Conservation (phyloP, 1,139 yeast species). For the Saccharomyces hybrid region DNA sequence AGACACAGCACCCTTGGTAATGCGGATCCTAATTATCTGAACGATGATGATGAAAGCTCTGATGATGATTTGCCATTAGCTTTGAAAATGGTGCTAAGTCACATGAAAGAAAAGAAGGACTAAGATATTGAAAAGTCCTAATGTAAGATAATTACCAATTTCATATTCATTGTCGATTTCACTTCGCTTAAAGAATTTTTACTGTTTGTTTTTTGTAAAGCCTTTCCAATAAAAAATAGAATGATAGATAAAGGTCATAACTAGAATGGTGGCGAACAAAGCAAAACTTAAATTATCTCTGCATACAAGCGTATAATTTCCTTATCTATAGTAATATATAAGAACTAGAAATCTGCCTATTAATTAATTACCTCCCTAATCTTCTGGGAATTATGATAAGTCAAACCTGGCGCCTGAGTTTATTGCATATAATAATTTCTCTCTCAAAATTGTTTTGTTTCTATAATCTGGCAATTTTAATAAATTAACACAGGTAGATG, state of each 20-base stretch:
- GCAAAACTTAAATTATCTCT: neutral
- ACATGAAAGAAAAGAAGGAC: slow-evolving; percentile 11
- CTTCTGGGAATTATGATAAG: slow-evolving; percentile 40
- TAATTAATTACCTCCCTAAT: neutral
- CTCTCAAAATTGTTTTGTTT: slow-evolving; percentile 48
- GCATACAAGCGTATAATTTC: neutral
- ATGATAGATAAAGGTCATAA: neutral
- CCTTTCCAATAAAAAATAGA: neutral
- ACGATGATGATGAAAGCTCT: slow-evolving; percentile 36
- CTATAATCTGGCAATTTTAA: slow-evolving; percentile 78
- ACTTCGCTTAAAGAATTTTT: no score
- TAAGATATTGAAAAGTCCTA: no score
- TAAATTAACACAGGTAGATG: slow-evolving; percentile 87
- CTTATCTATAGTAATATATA: neutral
- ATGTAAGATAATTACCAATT: neutral
- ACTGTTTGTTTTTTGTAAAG: neutral
- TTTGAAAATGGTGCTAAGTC: slow-evolving; percentile 32
- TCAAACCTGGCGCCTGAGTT: slow-evolving; percentile 83
- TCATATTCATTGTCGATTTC: neutral
- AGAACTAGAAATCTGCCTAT: neutral
- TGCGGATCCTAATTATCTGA: slow-evolving; percentile 14
- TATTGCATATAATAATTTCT: slow-evolving; percentile 69
- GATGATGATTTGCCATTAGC: slow-evolving; percentile 35
- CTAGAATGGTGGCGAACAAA: neutral
- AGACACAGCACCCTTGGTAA: slow-evolving; percentile 31